phyloP scores from a whole-genome alignment of 176 grass and related monocot species.

The Eremochloa ophiuroides region DNA sequence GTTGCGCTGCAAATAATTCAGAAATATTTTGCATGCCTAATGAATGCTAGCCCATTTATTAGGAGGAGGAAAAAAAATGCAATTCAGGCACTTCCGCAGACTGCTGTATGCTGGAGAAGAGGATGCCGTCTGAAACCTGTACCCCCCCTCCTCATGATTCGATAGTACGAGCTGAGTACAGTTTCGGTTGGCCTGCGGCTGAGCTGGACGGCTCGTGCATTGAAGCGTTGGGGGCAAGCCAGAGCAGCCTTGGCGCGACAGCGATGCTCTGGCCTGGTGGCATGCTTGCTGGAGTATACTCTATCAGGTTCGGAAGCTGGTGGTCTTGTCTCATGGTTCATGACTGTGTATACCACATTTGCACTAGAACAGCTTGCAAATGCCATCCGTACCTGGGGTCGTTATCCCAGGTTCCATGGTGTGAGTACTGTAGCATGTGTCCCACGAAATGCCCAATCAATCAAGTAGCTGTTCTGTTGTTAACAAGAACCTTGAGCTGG shows the following conservation, averaged over 20 bases:
- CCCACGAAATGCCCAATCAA: too few species aligned
- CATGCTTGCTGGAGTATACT: not conserved
- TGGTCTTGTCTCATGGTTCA: not conserved
- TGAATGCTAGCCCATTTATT: not conserved
- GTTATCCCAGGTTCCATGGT: not conserved
- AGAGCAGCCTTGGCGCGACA: constrained; percentile 13
- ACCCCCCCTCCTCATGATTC: not conserved
- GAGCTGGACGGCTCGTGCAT: constrained; percentile 12
- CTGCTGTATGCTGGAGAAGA: not conserved
- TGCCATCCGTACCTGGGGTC: not conserved
- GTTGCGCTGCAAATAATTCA: constrained; percentile 9
- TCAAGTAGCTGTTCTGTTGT: too few species aligned
- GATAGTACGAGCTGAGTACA: not conserved
- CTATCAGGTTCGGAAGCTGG: not conserved
- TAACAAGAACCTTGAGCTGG: too few species aligned
- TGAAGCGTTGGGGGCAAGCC: constrained; percentile 26
- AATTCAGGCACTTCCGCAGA: not conserved
- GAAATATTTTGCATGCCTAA: constrained; percentile 21
- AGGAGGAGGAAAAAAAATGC: not conserved
- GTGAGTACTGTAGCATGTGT: not conserved
- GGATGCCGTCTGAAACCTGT: not conserved
- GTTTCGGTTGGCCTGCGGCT: constrained; percentile 15
- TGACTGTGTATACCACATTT: not conserved
- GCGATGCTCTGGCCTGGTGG: not conserved
- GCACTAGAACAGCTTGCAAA: not conserved